phyloP scores from a whole-genome alignment of 2,329 filamentous ascomycete species.

The Coniochaeta prunicola region DNA sequence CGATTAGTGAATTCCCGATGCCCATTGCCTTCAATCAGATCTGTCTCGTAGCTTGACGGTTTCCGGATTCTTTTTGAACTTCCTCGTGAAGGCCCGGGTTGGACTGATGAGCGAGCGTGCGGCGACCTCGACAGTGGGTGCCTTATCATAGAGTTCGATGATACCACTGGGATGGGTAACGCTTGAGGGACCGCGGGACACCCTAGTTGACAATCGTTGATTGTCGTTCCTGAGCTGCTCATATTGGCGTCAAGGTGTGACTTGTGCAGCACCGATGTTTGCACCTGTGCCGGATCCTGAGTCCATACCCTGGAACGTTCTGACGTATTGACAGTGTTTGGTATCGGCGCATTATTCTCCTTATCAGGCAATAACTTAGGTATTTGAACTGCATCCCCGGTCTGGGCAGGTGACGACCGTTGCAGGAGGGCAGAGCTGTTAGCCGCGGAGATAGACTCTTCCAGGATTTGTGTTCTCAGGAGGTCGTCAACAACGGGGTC shows the following conservation, averaged over 20 bases:
- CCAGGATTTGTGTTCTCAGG: conserved; percentile 5
- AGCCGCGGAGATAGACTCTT: conserved; percentile 1
- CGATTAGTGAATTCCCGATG: not conserved
- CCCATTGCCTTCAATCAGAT: not conserved
- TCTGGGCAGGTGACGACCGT: not conserved
- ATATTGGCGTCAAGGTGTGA: not conserved
- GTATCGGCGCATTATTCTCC: not conserved
- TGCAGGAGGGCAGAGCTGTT: not conserved
- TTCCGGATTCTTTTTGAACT: not conserved
- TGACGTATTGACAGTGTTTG: not conserved
- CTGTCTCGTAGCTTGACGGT: not conserved
- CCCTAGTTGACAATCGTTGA: not conserved
- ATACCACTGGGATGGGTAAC: not conserved
- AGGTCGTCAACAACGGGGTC: conserved; percentile 4
- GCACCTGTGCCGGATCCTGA: not conserved
- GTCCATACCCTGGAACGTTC: not conserved
- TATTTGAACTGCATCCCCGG: too few relatives aligned
- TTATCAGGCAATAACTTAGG: not conserved
- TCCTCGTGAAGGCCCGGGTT: not conserved
- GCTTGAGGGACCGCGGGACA: not conserved
- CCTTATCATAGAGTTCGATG: not conserved
- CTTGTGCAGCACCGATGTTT: not conserved
- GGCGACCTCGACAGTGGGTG: not conserved
- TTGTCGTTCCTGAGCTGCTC: too few relatives aligned
- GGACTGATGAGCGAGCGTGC: not conserved